These are phyloP conservation scores for Capsella bursapastoris DNA, from an alignment of 345 rosid genomes.

Conservation along the genomic window DNA sequence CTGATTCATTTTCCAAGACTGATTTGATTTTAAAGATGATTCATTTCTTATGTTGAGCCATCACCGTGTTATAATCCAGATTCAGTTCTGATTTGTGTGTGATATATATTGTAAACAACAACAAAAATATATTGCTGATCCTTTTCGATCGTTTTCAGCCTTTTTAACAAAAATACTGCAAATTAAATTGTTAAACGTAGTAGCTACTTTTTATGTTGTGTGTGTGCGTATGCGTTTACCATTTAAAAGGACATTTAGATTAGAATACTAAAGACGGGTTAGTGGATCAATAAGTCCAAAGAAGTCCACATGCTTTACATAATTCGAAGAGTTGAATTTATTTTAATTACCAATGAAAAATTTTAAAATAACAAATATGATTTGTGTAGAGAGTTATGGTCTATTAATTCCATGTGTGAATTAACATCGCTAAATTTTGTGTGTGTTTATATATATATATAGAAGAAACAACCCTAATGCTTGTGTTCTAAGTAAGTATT, in stretches of 20 bases:
- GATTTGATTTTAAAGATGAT: not conserved
- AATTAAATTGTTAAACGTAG: not conserved
- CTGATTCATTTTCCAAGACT: not conserved
- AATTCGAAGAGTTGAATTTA: not conserved
- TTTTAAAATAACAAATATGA: not conserved
- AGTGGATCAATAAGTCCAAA: not conserved
- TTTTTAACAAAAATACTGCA: not conserved
- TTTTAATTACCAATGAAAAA: too few species aligned
- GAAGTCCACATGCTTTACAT: not conserved
- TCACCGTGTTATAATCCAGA: not conserved
- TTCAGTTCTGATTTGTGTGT: not conserved
- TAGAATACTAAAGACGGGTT: not conserved
- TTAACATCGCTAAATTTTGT: too few species aligned
- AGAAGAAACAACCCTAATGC: too few species aligned
- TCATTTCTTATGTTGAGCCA: not conserved
- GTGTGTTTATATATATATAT: too few species aligned
- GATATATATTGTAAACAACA: not conserved
- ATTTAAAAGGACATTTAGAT: not conserved
- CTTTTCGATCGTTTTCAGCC: not conserved
- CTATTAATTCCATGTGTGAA: too few species aligned
- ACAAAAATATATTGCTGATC: not conserved
- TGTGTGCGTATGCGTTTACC: not conserved
- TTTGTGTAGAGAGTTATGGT: not conserved
- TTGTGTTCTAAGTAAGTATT: slow-evolving; percentile 10
- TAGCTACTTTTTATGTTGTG: not conserved